Base-by-base conservation (phyloP, 352 stramenopile species). In the Peronospora belbahrii region DNA sequence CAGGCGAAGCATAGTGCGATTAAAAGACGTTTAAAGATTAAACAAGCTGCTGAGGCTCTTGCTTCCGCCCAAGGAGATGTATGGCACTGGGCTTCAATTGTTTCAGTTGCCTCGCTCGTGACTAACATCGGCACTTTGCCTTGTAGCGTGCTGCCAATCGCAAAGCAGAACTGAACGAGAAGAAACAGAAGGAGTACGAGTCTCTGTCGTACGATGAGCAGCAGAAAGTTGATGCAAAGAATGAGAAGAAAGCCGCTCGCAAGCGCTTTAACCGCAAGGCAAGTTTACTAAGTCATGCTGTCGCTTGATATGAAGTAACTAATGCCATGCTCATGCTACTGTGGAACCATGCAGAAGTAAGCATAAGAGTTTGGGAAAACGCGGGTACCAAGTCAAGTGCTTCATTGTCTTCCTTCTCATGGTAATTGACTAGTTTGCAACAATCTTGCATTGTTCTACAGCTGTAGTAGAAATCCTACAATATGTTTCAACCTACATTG, bases 121-220 rank as follows among this genome's bases (percentile, higher is more conserved):
- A 15, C 33, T 39, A 17, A 39, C 17, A 17, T 27, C 30, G 35
- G 19, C 14, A 27, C 6, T 38, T 32, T 7, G 19, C 14, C 48
- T 19, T 31, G 15, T 17, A 88, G 77, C 72, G 77, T n/a, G 42
- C 67, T 45, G 31, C 56, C 7, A 68, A 62, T 59, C 72, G 67
- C 24, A 54, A 71, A 35, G 64, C 65, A 24, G 68, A 86, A 28
- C 39, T 79, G 18, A 73, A 69, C 34, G 78, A 88, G 59, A 88
- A 86, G 65, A 90, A 90, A 52, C 64, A 83, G 13, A 74, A 84
- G 38, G 60, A 90, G 43, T 90, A 90, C 54, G 63, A 83, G 30
- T 71, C 65, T 20, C 60, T 90, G 45, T 86, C 75, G 49, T 88
- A 88, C 54, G 78, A 87, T 35, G 73, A 88, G 47, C 78, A 90